Percentiles rank a stretch among this genome's conserved stretches.
Conservation (phyloP, 352 stramenopile genomes). For the Pythium oligandrum region DNA sequence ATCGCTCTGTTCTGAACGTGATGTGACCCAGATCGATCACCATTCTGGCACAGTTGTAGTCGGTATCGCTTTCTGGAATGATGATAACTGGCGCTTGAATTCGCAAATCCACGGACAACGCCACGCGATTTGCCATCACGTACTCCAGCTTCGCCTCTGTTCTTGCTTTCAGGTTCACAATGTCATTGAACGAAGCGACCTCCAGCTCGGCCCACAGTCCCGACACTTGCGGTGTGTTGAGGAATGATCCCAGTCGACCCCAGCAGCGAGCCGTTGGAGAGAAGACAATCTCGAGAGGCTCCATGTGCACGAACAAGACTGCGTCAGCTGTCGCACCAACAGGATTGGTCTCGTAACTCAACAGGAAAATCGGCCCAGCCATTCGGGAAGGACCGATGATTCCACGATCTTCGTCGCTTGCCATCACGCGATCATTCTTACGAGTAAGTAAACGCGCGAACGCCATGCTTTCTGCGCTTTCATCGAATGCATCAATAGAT, state of each 20-base stretch:
- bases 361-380: constrained; percentile 67
- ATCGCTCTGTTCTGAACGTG: constrained; percentile 75
- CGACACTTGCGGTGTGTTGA: constrained; percentile 72
- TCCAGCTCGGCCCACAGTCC: constrained; percentile 85
- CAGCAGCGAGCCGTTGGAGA: constrained; percentile 83
- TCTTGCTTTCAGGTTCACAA: constrained; percentile 84
- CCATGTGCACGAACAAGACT: constrained; percentile 76
- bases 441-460: constrained; percentile 78
- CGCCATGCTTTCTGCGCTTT: constrained; percentile 77
- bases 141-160: constrained; percentile 88
- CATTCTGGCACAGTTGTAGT: constrained; percentile 73
- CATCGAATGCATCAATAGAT: constrained; percentile 82
- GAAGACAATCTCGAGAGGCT: constrained; percentile 82
- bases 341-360: constrained; percentile 83
- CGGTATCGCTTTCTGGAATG: constrained; percentile 74
- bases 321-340: constrained; percentile 59
- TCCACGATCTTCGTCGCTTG: constrained; percentile 37
- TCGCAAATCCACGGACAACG: constrained; percentile 69
- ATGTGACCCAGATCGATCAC: constrained; percentile 82
- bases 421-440: constrained; percentile 42
- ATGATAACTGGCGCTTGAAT: constrained; percentile 87
- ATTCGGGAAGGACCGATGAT: constrained; percentile 60
- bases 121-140: constrained; percentile 83
- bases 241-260: constrained; percentile 64
- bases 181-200: constrained; percentile 86